Evolutionary conservation across 2,329 filamentous ascomycete species (phyloP), one percentile per base, ranked within the genome.

Genomic region (Amylocarpus encephaloides): DNA sequence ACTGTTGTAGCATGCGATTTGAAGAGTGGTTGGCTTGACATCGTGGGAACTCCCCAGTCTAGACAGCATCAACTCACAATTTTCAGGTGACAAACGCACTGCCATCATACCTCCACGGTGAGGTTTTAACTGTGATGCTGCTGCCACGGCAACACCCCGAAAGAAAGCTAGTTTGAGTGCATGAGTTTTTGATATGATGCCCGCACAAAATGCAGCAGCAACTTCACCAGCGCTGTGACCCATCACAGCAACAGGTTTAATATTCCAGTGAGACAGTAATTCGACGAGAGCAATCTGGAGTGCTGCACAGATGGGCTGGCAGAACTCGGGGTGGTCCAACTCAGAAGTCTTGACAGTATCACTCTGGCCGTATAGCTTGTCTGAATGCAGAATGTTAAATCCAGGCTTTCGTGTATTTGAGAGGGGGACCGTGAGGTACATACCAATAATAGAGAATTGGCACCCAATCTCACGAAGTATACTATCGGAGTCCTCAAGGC

Each of bases 31-130:
- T 33, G 10, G n/a, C 5, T 30, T 4, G 15, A 2, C 16, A 16
- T n/a, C 10, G 2, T 13, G 26, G 12, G 10, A n/a, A 5, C 9
- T 12, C 19, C 13, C 16, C 13, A 9, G 10, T 32, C n/a, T 26
- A 26, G 22, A 26, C 22, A 26, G 22, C 22, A 26, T 26, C 22
- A 7, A 26, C 22, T 26, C 22, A 3, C 18, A 10, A n/a, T 48
- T 29, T n/a, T 22, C 12, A 11, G 40, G 9, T 33, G 35, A 40
- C 7, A 67, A 65, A 0, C 69, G 71, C 0, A 69, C 73, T 0
- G 73, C 73, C 58, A 79, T 68, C 78, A 80, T 81, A 1, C 64
- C 67, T 0, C 77, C 77, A n/a, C 32, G 36, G 0, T 2, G n/a
- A 16, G 40, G 15, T 4, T 9, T 15, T 41, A n/a, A 13, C 2